Conservation (phyloP, 371 early-diverging fungal species). For the Mucor circinelloides region DNA sequence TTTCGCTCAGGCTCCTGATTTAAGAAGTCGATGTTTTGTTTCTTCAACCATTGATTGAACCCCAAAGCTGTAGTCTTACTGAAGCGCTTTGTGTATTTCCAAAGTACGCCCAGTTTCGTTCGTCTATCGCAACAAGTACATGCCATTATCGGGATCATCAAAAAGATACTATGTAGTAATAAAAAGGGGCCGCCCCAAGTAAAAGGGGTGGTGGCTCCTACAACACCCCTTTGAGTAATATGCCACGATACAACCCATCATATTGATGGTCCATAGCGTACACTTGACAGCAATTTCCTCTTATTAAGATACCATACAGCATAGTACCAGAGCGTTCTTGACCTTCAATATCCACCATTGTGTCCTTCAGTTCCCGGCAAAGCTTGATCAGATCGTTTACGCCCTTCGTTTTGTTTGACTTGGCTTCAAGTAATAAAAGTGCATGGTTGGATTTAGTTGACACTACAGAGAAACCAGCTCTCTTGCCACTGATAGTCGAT, state of each 20-base stretch:
- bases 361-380: neutral
- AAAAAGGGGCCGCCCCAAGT: too few species aligned
- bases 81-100: constrained; percentile 7
- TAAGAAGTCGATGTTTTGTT: constrained; percentile 22
- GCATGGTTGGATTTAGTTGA: neutral
- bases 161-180: too few species aligned
- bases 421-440: neutral
- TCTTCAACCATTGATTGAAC: constrained; percentile 21
- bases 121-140: too few species aligned
- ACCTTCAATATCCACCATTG: neutral
- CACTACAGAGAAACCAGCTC: neutral
- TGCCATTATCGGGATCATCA: too few species aligned
- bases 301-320: neutral
- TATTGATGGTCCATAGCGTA: neutral
- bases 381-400: neutral
- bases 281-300: neutral
- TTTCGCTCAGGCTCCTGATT: constrained; percentile 17
- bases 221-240: neutral
- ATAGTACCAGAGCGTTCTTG: neutral
- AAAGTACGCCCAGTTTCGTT: too few species aligned
- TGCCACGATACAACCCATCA: neutral
- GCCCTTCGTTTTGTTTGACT: neutral
- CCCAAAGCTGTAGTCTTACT: constrained; percentile 18
- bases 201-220: too few species aligned
- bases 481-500: neutral